Base-by-base conservation (phyloP, 2,329 filamentous ascomycete species). In the Sporothrix protearum region DNA sequence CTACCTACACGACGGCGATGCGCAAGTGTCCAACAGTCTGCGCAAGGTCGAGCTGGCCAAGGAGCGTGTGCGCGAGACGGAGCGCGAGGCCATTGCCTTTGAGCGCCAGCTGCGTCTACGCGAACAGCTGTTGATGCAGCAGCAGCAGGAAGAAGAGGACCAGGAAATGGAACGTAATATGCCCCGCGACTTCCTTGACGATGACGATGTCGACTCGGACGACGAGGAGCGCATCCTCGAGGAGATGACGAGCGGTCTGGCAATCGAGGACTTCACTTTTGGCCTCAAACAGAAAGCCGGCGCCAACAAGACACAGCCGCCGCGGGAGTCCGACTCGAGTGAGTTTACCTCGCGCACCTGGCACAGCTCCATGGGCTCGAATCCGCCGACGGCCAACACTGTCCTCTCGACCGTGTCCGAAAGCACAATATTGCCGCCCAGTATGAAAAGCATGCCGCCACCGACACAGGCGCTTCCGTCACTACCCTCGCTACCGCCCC, bases 161-260 rank as follows among this genome's bases (percentile, higher is more conserved):
- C 81, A 84, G 66, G 68, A 74, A 25, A 77, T 28, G 22, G 59
- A 10, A 2, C 69, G 10, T n/a, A 80, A 82, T 39, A 85, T 85
- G 74, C 78, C 83, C 19, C 87, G 88, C 39, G 88, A 88, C 68
- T 87, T 88, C 72, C 90, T 74, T n/a, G 73, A 91, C 75, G 68
- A 69, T 75, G 66, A 69, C 25, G 89, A 87, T 10, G 84, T 87
- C 73, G 88, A 89, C 39, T 89, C 87, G 0, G 88, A 89, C 2
- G 90, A 94, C 71, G 92, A 94, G 78, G 92, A 94, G 78, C 86
- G 90, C 45, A 86, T 94, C 69, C 80, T 97, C 66, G 95, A 97
- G 73, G 93, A 97, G 79, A 93, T 98, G 86, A 94, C 92, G 0
- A 89, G 88, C 74, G 93, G 92, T 69, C 95, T 94, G 79, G 87